Evolutionary conservation across 345 rosid genomes (phyloP), one percentile per base, ranked within the genome.

Genomic region (Eucalyptus fibrosa): DNA sequence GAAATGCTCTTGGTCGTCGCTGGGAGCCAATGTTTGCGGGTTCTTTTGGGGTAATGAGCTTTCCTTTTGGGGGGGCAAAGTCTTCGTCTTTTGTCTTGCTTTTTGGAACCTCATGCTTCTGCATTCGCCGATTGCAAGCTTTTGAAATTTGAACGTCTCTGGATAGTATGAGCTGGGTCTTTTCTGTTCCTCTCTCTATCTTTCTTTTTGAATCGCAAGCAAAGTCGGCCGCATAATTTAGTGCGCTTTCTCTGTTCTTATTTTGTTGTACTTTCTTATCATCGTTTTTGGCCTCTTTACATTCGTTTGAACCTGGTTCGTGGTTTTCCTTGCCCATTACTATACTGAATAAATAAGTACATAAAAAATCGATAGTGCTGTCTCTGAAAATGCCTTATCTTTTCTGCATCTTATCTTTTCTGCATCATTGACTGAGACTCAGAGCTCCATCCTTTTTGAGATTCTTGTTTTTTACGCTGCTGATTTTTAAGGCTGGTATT

Each of bases 401-500:
- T 92, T 92, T 91, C 92, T 91, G 90, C 88, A 60, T 90, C 93
- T 91, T 91, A 90, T 93, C 93, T 90, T 92, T 92, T 91, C 92
- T 91, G 90, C 88, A 60, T 90, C 93, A 92, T 93, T 93, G 94
- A 93, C 94, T 90, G 72, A 40, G 34, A 50, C 91, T 86, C 93
- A 92, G 85, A 77, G 16, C 85, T 77, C 24, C 85, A 28, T 40
- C 47, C 85, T 77, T 77, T 77, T 19, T 77, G 13, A 77, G 85
- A 77, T 77, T 77, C 85, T 91, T 92, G 92, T 93, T 92, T 92
- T 87, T 90, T 89, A 92, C 86, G 90, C 87, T 90, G 87, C 94
- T 81, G 92, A 89, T 94, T 93, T 93, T 92, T 90, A 88, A 77
- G 92, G 93, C 90, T 94, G 93, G 93, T 89, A 88, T 92, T 92